Evolutionary conservation across 225 moss, liverwort and hornwort genomes (phyloP).

Genomic region (Marchantia paleacea): DNA sequence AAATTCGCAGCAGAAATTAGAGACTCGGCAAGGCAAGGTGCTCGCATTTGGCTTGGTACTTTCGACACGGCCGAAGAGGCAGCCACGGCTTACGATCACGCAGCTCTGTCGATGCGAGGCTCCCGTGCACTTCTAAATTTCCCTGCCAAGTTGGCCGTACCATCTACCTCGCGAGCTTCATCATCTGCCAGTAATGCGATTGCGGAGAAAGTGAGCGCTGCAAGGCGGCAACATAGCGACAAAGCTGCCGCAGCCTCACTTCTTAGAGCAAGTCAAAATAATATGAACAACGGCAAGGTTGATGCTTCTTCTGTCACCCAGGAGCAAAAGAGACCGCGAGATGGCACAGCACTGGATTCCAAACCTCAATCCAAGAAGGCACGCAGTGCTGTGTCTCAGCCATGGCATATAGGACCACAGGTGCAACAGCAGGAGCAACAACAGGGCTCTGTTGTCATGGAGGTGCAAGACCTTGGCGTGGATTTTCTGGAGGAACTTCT

Average conservation of each 20-base stretch:
- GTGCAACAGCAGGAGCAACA: conserved; percentile 6
- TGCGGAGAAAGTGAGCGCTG: conserved; percentile 39
- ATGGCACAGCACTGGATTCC: conserved; percentile 1
- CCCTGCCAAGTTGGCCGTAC: conserved; percentile 41
- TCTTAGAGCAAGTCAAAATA: conserved; percentile 16
- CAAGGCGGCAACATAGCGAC: conserved; percentile 26
- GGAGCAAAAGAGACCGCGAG: conserved; percentile 35
- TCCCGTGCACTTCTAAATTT: conserved; percentile 48
- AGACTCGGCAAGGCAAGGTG: conserved; percentile 48
- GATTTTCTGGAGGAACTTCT: conserved; percentile 44
- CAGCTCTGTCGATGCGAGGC: conserved; percentile 53
- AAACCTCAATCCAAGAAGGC: conserved; percentile 20
- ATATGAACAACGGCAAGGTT: neutral
- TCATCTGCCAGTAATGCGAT: conserved; percentile 31
- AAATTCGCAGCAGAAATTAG: conserved; percentile 55
- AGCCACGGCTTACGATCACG: conserved; percentile 56
- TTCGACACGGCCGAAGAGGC: conserved; percentile 54
- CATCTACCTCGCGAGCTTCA: conserved; percentile 23
- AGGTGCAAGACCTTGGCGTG: conserved; percentile 31
- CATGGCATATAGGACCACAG: neutral
- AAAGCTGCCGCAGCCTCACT: conserved; percentile 17
- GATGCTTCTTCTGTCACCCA: neutral
- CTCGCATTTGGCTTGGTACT: conserved; percentile 51
- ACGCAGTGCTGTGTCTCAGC: conserved; percentile 11
- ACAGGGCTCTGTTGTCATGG: conserved; percentile 13